phyloP scores from a whole-genome alignment of 768 basidiomycete species.

The Rhodotorula sphaerocarpa region DNA sequence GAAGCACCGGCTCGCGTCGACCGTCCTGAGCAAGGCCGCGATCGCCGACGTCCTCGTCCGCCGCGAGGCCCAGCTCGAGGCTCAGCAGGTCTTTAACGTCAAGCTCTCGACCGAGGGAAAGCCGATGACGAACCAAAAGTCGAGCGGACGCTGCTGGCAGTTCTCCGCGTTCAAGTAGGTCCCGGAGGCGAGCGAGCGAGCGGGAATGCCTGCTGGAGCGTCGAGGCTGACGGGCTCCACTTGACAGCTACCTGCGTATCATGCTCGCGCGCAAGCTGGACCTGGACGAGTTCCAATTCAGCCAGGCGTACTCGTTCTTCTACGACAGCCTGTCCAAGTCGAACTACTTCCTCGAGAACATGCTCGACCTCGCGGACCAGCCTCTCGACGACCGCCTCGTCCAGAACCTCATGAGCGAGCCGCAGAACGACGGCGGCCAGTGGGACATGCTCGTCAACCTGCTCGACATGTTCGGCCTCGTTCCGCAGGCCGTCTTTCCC shows the following conservation, averaged over 20 bases:
- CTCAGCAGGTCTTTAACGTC: slow-evolving; percentile 40
- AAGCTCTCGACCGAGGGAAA: slow-evolving; percentile 28
- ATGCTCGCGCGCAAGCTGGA: slow-evolving; percentile 66
- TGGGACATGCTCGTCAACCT: slow-evolving; percentile 71
- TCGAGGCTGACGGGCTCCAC: not conserved
- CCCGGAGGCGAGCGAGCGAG: too few species aligned
- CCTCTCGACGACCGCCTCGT: slow-evolving; percentile 78
- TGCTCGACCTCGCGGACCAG: slow-evolving; percentile 69
- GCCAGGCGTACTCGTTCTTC: slow-evolving; percentile 65
- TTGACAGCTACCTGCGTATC: slow-evolving; percentile 51
- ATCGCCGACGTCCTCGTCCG: slow-evolving; percentile 40
- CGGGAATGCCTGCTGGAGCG: not conserved
- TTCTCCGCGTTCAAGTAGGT: slow-evolving; percentile 75
- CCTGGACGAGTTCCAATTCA: slow-evolving; percentile 80
- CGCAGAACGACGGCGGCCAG: slow-evolving; percentile 65
- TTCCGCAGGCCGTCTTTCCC: slow-evolving; percentile 57
- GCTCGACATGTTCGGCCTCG: slow-evolving; percentile 70
- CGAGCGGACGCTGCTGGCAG: slow-evolving; percentile 71
- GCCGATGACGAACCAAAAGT: slow-evolving; percentile 39
- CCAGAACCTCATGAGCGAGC: slow-evolving; percentile 62
- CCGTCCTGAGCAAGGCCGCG: slow-evolving; percentile 41
- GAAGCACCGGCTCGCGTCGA: slow-evolving; percentile 25
- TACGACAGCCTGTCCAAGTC: slow-evolving; percentile 90
- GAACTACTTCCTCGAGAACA: slow-evolving; percentile 54
- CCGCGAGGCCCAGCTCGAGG: slow-evolving; percentile 35